These are phyloP conservation scores for Tricholoma furcatifolium DNA, from an alignment of 768 basidiomycete genomes.

Conservation along the genomic window DNA sequence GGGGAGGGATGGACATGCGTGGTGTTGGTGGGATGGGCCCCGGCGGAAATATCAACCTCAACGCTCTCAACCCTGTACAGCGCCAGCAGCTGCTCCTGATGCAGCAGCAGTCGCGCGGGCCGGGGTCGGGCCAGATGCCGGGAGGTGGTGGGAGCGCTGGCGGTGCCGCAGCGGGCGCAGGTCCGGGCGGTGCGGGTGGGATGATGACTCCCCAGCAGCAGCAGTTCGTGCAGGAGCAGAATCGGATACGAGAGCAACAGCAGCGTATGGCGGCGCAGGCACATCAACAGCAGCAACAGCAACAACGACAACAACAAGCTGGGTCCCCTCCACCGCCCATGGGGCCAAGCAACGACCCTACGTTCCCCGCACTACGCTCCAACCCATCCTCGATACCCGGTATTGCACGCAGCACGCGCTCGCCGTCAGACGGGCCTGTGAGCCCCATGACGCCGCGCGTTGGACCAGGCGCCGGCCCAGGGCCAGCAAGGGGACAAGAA, in stretches of 20 bases:
- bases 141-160: slow-evolving; percentile 10
- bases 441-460: slow-evolving; percentile 49
- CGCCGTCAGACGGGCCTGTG: slow-evolving; percentile 64
- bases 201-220: slow-evolving; percentile 29
- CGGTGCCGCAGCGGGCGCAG: neutral
- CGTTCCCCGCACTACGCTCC: slow-evolving; percentile 53
- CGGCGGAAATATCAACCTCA: slow-evolving; percentile 28
- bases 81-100: slow-evolving; percentile 41
- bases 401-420: slow-evolving; percentile 72
- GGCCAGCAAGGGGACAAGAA: slow-evolving; percentile 35
- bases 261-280: slow-evolving; percentile 19
- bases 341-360: slow-evolving; percentile 34
- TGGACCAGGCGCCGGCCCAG: neutral
- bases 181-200: slow-evolving; percentile 7
- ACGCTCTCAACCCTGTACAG: slow-evolving; percentile 38
- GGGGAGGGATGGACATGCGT: slow-evolving; percentile 18
- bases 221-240: slow-evolving; percentile 24
- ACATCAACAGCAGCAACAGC: slow-evolving; percentile 31
- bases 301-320: slow-evolving; percentile 30
- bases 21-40: too few species aligned
- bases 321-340: slow-evolving; percentile 48
- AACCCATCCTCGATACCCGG: slow-evolving; percentile 59
- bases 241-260: slow-evolving; percentile 17
- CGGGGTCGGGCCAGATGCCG: slow-evolving; percentile 13
- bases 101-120: slow-evolving; percentile 29